These are phyloP conservation scores for Kockiozyma suomiensis DNA, from an alignment of 805 yeast species.

Conservation along the genomic window DNA sequence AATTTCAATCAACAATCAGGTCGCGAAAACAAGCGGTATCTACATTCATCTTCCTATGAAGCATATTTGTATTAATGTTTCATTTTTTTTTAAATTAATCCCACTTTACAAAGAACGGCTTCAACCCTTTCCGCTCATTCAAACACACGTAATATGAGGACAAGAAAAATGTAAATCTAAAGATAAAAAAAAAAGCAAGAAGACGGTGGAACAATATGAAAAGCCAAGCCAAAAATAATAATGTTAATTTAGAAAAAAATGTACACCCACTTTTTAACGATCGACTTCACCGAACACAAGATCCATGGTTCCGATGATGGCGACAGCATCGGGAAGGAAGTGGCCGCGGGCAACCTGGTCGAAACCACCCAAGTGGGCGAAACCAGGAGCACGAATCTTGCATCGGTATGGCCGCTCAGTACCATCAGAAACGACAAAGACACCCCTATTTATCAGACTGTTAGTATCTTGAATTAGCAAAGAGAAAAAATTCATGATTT, in stretches of 20 bases:
- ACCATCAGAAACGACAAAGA: constrained; percentile 85
- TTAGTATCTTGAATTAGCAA: background rate
- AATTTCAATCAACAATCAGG: too few relatives aligned
- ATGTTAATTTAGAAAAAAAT: too few relatives aligned
- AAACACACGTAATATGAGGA: too few relatives aligned
- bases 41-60: too few relatives aligned
- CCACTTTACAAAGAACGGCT: background rate
- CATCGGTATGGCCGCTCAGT: constrained; percentile 89
- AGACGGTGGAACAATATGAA: too few relatives aligned
- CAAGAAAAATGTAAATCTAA: too few relatives aligned
- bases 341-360: constrained; percentile 86
- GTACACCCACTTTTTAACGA: constrained; percentile 51
- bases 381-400: constrained; percentile 93
- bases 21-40: too few relatives aligned
- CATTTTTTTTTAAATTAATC: too few relatives aligned
- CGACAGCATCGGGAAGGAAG: constrained; percentile 88
- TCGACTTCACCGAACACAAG: constrained; percentile 93
- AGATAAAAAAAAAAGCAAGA: background rate
- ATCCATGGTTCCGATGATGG: constrained; percentile 94
- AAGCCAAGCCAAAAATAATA: constrained; percentile 1
- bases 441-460: constrained; percentile 49
- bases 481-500: background rate
- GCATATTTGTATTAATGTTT: too few relatives aligned
- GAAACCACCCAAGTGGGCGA: constrained; percentile 85
- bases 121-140: too few relatives aligned